These are phyloP conservation scores for Ophiostoma novo-ulmi DNA, from an alignment of 2,329 filamentous ascomycete species.

Conservation along the genomic window DNA sequence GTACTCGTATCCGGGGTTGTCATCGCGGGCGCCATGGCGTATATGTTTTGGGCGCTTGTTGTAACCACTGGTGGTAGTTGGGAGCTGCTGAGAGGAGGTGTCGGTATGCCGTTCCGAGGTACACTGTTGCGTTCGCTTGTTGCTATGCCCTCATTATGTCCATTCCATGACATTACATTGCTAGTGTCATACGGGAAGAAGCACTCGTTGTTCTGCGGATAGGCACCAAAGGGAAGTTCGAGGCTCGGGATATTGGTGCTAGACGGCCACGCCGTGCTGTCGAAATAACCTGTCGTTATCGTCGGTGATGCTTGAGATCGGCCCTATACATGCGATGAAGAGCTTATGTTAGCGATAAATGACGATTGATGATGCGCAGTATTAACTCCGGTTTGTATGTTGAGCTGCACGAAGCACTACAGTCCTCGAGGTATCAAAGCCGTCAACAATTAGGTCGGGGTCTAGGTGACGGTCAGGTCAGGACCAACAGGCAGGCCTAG, in stretches of 20 bases:
- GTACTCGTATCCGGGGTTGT: not conserved
- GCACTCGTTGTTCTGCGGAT: not conserved
- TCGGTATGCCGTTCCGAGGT: slow-evolving; percentile 9
- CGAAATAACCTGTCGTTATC: not conserved
- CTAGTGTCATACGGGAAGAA: not conserved
- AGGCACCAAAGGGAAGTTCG: not conserved
- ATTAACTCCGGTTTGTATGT: not conserved
- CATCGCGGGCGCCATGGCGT: not conserved
- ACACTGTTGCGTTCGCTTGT: not conserved
- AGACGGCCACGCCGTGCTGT: not conserved
- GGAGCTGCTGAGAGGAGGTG: slow-evolving; percentile 3
- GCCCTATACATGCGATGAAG: not conserved
- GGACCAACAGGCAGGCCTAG: not conserved
- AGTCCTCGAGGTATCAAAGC: not conserved
- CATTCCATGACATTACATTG: not conserved
- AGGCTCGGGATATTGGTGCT: not conserved
- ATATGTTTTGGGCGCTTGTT: not conserved
- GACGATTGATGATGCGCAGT: not conserved
- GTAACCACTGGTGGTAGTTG: not conserved
- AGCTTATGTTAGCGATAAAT: not conserved
- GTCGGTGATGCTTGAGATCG: not conserved
- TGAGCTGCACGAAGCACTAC: not conserved
- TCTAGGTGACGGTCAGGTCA: not conserved
- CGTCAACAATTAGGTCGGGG: not conserved
- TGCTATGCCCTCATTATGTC: not conserved